phyloP scores from a whole-genome alignment of 2,329 filamentous ascomycete species.

The Corniculantispora saksenae region DNA sequence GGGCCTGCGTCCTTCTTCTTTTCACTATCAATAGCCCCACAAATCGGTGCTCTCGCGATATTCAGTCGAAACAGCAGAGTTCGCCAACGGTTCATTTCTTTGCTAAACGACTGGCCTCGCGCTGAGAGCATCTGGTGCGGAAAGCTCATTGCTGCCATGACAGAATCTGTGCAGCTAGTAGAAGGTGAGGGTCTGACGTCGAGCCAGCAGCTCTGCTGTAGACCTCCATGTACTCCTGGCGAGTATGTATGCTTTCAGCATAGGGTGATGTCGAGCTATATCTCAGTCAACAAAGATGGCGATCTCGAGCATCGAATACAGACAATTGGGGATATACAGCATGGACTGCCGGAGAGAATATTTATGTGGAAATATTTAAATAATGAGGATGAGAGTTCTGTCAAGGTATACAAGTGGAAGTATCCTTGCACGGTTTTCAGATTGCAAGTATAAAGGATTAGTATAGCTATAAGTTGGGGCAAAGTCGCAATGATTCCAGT shows the following conservation, averaged over 20 bases:
- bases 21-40: neutral
- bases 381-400: too few relatives aligned
- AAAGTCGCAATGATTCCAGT: too few relatives aligned
- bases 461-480: too few relatives aligned
- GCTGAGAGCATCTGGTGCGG: neutral
- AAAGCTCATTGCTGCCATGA: neutral
- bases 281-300: neutral
- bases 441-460: too few relatives aligned
- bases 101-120: neutral
- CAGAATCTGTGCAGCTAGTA: neutral
- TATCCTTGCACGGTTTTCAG: too few relatives aligned
- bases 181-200: neutral
- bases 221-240: neutral
- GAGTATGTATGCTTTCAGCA: neutral
- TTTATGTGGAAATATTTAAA: neutral
- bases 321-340: neutral
- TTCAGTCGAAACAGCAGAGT: neutral
- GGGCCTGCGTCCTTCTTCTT: neutral
- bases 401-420: too few relatives aligned
- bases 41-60: neutral
- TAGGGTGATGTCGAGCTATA: neutral
- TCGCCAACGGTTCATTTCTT: neutral
- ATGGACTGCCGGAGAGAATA: neutral
- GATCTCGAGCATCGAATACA: neutral
- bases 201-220: neutral